Percentiles rank a stretch among this genome's conserved stretches.
Conservation (phyloP, 2,329 filamentous ascomycete genomes). For the Chrysosphaeria jannelii region DNA sequence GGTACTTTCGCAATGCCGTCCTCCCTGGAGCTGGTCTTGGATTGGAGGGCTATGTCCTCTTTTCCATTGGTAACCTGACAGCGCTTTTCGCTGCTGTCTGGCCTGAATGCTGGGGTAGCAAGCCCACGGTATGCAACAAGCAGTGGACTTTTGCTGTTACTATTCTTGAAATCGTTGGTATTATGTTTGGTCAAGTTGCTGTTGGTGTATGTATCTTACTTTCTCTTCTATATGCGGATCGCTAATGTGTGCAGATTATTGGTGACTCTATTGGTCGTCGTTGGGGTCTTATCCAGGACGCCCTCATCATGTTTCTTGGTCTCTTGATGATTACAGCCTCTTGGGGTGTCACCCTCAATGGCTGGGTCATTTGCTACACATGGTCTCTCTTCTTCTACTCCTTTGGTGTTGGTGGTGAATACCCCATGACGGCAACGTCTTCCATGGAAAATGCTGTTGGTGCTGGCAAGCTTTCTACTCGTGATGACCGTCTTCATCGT, state of each 20-base stretch:
- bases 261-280: slow-evolving; percentile 61
- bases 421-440: slow-evolving; percentile 86
- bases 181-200: slow-evolving; percentile 73
- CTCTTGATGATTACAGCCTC: slow-evolving; percentile 72
- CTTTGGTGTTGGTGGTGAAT: slow-evolving; percentile 51
- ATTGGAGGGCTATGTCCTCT: slow-evolving; percentile 84
- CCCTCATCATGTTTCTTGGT: slow-evolving; percentile 77
- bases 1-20: slow-evolving; percentile 75
- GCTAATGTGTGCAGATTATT: slow-evolving; percentile 14
- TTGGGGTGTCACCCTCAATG: slow-evolving; percentile 65
- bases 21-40: slow-evolving; percentile 77
- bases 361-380: slow-evolving; percentile 92
- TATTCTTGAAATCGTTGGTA: slow-evolving; percentile 80
- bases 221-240: no score
- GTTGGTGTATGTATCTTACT: slow-evolving; percentile 32
- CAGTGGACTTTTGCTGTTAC: slow-evolving; percentile 66
- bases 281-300: slow-evolving; percentile 89
- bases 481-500: slow-evolving; percentile 79
- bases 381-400: slow-evolving; percentile 83
- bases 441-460: slow-evolving; percentile 78
- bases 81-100: slow-evolving; percentile 54
- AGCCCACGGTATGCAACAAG: slow-evolving; percentile 30
- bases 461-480: slow-evolving; percentile 65
- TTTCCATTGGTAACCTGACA: slow-evolving; percentile 82
- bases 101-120: slow-evolving; percentile 41